Percentiles rank a stretch among this genome's conserved stretches.
Conservation (phyloP, 257 asterid genomes). For the Thymus quinquecostatus region DNA sequence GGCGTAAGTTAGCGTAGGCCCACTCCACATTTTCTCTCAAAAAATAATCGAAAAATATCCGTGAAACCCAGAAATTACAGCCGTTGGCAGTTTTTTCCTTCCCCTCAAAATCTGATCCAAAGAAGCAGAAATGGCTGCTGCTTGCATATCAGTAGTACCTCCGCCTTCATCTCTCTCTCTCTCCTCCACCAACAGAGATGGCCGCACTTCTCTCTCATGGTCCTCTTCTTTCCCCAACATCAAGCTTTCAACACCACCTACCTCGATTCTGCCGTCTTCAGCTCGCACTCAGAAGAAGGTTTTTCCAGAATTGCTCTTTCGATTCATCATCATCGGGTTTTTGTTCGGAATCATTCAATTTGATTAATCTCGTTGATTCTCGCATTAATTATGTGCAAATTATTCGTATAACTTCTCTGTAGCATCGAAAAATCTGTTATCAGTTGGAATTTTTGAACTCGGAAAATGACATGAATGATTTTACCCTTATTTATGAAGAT, state of each 20-base stretch:
- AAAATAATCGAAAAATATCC: constrained; percentile 14
- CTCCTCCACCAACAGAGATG: constrained; percentile 42
- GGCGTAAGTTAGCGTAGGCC: neutral
- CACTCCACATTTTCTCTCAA: neutral
- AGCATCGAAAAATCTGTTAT: no score
- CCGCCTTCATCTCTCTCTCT: constrained; percentile 40
- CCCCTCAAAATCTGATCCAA: neutral
- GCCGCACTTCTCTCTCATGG: constrained; percentile 60
- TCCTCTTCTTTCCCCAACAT: constrained; percentile 68
- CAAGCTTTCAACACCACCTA: constrained; percentile 34
- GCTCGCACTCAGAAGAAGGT: constrained; percentile 51
- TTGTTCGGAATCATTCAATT: neutral
- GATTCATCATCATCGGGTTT: neutral
- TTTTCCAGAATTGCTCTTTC: neutral
- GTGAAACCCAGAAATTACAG: neutral
- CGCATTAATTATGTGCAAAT: no score
- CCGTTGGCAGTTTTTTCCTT: neutral
- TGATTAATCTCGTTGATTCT: neutral
- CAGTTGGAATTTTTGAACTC: no score
- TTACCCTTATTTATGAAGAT: no score
- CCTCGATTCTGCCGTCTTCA: constrained; percentile 32
- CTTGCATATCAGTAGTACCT: constrained; percentile 12
- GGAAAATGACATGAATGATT: no score
- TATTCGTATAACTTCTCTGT: no score
- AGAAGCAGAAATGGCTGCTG: constrained; percentile 40